Percentiles rank a stretch among this genome's conserved stretches.
Evolutionary conservation across 2,329 filamentous ascomycete genomes (phyloP).

Genomic region (Xenosphaeropsis pyriputrescens): DNA sequence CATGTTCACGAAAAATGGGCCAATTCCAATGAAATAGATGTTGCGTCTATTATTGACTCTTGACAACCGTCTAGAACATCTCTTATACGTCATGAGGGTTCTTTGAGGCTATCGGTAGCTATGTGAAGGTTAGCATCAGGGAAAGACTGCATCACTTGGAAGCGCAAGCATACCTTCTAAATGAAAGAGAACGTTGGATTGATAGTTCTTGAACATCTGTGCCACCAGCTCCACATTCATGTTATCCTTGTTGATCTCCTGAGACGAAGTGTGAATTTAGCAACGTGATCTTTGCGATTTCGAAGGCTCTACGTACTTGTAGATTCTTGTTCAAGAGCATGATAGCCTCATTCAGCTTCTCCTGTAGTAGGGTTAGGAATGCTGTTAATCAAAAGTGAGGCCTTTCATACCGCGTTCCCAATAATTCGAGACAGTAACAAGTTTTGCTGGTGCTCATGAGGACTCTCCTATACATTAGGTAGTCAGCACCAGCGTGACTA

Average conservation of each 20-base stretch:
- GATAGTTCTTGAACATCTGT: constrained; percentile 99
- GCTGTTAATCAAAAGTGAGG: background rate
- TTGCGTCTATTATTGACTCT: too few relatives aligned
- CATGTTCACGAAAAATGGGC: too few relatives aligned
- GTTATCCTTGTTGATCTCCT: constrained; percentile 98
- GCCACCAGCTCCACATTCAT: constrained; percentile 98
- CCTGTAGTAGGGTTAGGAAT: constrained; percentile 33
- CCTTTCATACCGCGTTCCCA: constrained; percentile 66
- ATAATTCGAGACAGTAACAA: constrained; percentile 89
- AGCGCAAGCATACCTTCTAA: constrained; percentile 57
- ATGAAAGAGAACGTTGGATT: constrained; percentile 94
- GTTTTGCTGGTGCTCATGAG: constrained; percentile 95
- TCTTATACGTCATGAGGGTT: constrained; percentile 39
- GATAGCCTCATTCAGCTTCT: constrained; percentile 92
- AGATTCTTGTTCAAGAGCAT: constrained; percentile 86
- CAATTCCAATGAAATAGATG: too few relatives aligned
- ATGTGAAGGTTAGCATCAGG: background rate
- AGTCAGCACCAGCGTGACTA: too few relatives aligned
- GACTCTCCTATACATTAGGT: constrained; percentile 53
- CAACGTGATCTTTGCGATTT: background rate
- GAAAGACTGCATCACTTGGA: too few relatives aligned
- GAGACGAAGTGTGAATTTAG: constrained; percentile 1
- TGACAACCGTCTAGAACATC: too few relatives aligned
- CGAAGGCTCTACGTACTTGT: constrained; percentile 37
- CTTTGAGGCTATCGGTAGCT: constrained; percentile 77